phyloP scores from a whole-genome alignment of 2,329 filamentous ascomycete genomes.

The Fusarium sp. region DNA sequence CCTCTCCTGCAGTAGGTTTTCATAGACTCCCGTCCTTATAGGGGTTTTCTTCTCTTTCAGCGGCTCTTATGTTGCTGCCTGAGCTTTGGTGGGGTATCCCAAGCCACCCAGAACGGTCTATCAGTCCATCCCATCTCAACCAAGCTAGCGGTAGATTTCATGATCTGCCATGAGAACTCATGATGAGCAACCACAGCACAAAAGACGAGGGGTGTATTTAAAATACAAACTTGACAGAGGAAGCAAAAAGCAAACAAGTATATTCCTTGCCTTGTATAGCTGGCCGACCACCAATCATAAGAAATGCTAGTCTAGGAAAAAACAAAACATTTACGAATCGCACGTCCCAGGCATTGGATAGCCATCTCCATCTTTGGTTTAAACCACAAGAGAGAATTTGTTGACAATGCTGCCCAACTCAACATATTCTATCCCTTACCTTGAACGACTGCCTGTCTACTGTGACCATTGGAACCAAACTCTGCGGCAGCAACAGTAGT shows the following conservation, averaged over 20 bases:
- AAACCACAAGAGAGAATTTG: conserved; percentile 7
- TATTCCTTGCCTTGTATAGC: not conserved
- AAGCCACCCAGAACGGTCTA: conserved; percentile 30
- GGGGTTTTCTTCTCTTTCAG: conserved; percentile 13
- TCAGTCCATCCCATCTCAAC: not conserved
- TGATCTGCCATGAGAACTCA: conserved; percentile 40
- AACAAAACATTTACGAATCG: not conserved
- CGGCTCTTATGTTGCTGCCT: conserved; percentile 44
- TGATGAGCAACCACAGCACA: conserved; percentile 22
- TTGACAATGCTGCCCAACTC: conserved; percentile 25
- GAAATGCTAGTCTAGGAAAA: too few relatives aligned
- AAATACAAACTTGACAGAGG: conserved; percentile 1
- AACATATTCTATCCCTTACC: conserved; percentile 18
- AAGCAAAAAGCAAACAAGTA: conserved; percentile 8
- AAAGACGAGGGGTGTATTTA: conserved; percentile 6
- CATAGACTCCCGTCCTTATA: too few relatives aligned
- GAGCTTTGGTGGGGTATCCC: conserved; percentile 14
- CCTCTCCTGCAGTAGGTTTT: not conserved
- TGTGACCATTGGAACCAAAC: not conserved
- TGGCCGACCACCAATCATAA: too few relatives aligned
- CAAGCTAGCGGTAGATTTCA: conserved; percentile 34
- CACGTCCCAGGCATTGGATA: not conserved
- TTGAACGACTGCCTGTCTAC: conserved; percentile 6
- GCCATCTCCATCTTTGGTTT: not conserved
- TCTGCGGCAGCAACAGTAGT: conserved; percentile 2